Evolutionary conservation across 2,329 filamentous ascomycete genomes (phyloP).

Genomic region (Nannizzia gypsea): DNA sequence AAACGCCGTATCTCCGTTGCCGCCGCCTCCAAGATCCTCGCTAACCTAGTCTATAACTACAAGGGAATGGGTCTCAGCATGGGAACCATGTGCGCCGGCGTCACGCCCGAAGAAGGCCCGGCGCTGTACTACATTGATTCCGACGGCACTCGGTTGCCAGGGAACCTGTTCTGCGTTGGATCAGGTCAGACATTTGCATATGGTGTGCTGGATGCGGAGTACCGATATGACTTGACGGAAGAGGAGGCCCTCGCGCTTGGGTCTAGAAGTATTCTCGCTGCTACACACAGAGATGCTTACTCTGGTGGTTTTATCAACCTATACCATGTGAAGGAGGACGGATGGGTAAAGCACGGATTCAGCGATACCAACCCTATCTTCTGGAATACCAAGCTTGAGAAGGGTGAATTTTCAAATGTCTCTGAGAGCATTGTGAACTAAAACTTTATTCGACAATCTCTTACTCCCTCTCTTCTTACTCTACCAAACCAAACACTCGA

Average conservation of each 20-base stretch:
- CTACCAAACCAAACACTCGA: background rate
- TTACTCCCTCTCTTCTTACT: background rate
- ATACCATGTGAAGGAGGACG: constrained; percentile 97
- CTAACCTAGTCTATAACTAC: constrained; percentile 96
- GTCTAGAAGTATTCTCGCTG: constrained; percentile 82
- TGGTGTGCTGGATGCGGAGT: constrained; percentile 92
- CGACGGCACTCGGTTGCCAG: constrained; percentile 81
- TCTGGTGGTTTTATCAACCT: constrained; percentile 97
- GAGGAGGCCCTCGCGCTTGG: constrained; percentile 87
- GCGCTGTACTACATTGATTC: constrained; percentile 99
- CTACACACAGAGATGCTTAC: constrained; percentile 95
- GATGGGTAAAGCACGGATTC: constrained; percentile 98
- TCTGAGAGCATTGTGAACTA: constrained; percentile 42
- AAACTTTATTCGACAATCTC: constrained; percentile 22
- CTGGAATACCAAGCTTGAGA: constrained; percentile 98
- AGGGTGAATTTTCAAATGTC: constrained; percentile 96
- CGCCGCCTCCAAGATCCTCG: constrained; percentile 93
- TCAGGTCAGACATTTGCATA: constrained; percentile 98
- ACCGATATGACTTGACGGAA: constrained; percentile 74
- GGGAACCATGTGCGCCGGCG: constrained; percentile 98
- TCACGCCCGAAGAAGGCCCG: constrained; percentile 80
- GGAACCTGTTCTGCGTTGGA: constrained; percentile 96
- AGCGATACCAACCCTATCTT: constrained; percentile 97
- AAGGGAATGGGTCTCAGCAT: constrained; percentile 98
- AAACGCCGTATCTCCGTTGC: constrained; percentile 98